These are phyloP conservation scores for Rosa multiflora DNA, from an alignment of 306 rosid species.

Conservation along the genomic window DNA sequence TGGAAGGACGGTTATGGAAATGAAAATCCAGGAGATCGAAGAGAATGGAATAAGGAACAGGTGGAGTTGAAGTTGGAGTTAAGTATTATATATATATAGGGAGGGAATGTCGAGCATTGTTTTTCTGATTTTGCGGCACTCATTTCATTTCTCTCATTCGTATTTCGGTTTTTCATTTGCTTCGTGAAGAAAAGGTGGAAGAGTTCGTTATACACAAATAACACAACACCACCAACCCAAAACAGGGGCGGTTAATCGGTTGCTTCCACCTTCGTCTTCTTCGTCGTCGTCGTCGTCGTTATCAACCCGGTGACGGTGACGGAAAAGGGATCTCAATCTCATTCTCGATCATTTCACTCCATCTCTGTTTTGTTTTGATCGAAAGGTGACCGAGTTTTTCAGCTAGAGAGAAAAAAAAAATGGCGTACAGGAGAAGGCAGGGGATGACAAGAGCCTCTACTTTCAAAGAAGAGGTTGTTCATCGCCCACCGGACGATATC, in stretches of 20 bases:
- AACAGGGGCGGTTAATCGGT: not conserved
- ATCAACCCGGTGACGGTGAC: conserved; percentile 5
- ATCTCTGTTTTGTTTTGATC: not conserved
- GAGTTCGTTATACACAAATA: conserved; percentile 16
- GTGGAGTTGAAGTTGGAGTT: not conserved
- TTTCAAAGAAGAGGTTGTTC: conserved; percentile 72
- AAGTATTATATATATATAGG: conserved; percentile 4
- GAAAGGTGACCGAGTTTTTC: not conserved
- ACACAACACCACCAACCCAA: not conserved
- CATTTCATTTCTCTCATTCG: not conserved
- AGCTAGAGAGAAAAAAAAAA: not conserved
- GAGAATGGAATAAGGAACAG: conserved; percentile 1
- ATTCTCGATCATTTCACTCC: not conserved
- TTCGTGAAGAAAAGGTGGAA: conserved; percentile 12
- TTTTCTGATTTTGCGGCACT: conserved; percentile 10
- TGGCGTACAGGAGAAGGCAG: conserved; percentile 96
- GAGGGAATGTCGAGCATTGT: not conserved
- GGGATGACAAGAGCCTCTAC: conserved; percentile 68
- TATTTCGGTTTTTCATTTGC: conserved; percentile 9
- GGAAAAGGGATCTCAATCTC: not conserved
- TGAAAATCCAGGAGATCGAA: not conserved
- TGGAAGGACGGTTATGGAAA: not conserved
- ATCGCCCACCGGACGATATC: conserved; percentile 28
- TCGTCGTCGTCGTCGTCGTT: conserved; percentile 12
- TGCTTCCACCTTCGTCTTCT: not conserved